Base-by-base conservation (phyloP, 306 rosid genomes). In the Medicago lupulina region DNA sequence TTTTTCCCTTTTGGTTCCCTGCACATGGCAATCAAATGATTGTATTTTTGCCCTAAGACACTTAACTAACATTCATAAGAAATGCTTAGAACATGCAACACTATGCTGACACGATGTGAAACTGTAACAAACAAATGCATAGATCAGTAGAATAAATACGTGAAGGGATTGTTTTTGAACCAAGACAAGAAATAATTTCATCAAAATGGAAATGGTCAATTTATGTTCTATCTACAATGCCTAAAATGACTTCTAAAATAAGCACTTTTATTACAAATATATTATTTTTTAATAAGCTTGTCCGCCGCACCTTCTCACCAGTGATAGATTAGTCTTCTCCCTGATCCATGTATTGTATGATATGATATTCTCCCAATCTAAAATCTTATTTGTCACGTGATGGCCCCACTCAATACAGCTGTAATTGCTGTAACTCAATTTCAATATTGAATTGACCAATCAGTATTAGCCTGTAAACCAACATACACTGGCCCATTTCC, bases 351-450 rank as follows among this genome's bases (percentile, higher is more conserved):
- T 5, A 6, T 50, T 28, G 0, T 5, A 6, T 50, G 19, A 50
- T 50, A 9, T 50, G 19, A 50, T 50, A 9, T 50, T 4, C 14
- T 7, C 12, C 13, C 39, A 21, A 67, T 43, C 57, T 13, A 17
- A 18, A 67, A 28, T 16, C 50, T 13, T 47, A 21, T 39, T 68
- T 28, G n/a, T 63, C 65, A 66, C 67, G 67, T 25, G 84, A 82
- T 59, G 86, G 64, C 73, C 81, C 81, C 76, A 23, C 78, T 18
- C 4, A 10, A 31, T 67, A 74, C 85, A 81, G 81, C 79, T 80
- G 85, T 84, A 80, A 67, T 76, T 67, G 69, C 57, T 59, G 74
- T n/a, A 28, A 15, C 49, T 63, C 31, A 28, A 28, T 63, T 8
- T 8, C 19, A 38, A 12, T 23, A 34, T 41, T 74, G 76, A 17